phyloP scores from a whole-genome alignment of 345 rosid species.

The Cardamine resedifolia region DNA sequence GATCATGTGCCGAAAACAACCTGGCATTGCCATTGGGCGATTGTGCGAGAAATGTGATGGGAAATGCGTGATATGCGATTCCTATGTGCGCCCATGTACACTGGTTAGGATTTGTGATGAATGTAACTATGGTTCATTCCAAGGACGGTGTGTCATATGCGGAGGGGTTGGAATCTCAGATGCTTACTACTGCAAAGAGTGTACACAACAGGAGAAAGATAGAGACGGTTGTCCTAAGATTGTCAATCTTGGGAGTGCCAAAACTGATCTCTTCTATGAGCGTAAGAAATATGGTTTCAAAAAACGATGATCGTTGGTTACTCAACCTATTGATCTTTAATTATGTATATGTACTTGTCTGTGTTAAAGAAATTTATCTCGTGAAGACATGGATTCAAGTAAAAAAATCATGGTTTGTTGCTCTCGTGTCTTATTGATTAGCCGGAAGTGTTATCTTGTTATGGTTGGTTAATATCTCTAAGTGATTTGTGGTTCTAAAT shows the following conservation, averaged over 20 bases:
- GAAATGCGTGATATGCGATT: slow-evolving; percentile 69
- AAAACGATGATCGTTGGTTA: slow-evolving; percentile 38
- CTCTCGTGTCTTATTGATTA: slow-evolving; percentile 9
- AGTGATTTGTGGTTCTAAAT: background rate
- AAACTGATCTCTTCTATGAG: slow-evolving; percentile 61
- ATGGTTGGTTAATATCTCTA: background rate
- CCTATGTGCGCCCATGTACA: slow-evolving; percentile 66
- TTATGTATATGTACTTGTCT: slow-evolving; percentile 5
- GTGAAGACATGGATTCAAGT: background rate
- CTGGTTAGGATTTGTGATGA: slow-evolving; percentile 69
- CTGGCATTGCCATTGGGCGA: slow-evolving; percentile 69
- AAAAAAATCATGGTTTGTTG: background rate
- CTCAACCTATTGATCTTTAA: background rate
- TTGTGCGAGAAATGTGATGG: slow-evolving; percentile 68
- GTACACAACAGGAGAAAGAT: slow-evolving; percentile 70
- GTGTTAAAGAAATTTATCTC: background rate
- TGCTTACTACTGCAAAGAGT: slow-evolving; percentile 74
- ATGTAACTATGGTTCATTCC: slow-evolving; percentile 74
- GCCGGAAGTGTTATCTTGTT: background rate
- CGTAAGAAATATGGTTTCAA: slow-evolving; percentile 68
- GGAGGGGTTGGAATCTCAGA: slow-evolving; percentile 73
- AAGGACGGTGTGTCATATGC: slow-evolving; percentile 68
- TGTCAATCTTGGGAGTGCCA: slow-evolving; percentile 64
- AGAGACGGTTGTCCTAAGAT: slow-evolving; percentile 71
- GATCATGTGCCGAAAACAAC: slow-evolving; percentile 74